phyloP scores from a whole-genome alignment of 225 moss, liverwort and hornwort species.

The Bryum argenteum region DNA sequence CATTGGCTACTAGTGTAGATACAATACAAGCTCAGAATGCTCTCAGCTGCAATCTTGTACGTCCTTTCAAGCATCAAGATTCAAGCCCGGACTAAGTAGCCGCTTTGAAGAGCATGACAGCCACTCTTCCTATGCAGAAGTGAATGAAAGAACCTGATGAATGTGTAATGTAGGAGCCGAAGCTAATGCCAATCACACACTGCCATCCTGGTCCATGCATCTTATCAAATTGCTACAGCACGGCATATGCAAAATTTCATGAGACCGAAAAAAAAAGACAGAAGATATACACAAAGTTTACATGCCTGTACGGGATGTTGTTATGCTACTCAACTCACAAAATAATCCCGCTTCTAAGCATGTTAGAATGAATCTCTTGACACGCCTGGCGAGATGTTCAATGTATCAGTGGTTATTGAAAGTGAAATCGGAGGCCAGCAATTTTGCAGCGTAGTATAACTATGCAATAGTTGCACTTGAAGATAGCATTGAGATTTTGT shows the following conservation, averaged over 20 bases:
- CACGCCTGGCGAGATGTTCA: not conserved
- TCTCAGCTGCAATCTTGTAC: not conserved
- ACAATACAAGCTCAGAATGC: not conserved
- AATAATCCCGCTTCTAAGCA: not conserved
- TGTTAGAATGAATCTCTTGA: not conserved
- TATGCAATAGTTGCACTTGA: not conserved
- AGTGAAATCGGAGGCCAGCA: not conserved
- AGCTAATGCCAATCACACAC: conserved; percentile 46
- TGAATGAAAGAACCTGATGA: conserved; percentile 53
- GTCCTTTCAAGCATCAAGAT: not conserved
- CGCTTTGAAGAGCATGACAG: conserved; percentile 51
- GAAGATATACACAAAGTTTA: not conserved
- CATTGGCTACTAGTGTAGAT: not conserved
- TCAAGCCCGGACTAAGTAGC: conserved; percentile 15
- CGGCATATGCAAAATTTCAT: conserved; percentile 11
- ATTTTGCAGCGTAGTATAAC: not conserved
- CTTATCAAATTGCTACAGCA: conserved; percentile 52
- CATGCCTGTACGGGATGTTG: not conserved
- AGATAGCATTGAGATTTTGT: not conserved
- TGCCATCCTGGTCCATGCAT: conserved; percentile 53
- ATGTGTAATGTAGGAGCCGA: conserved; percentile 52
- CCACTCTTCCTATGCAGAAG: conserved; percentile 45
- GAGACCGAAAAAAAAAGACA: not conserved
- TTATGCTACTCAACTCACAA: not conserved
- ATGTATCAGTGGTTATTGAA: not conserved